Percentiles rank a stretch among this genome's conserved stretches.
These are phyloP conservation scores for Solanum ahanhuiri DNA, from an alignment of 257 asterid species.

Conservation along the genomic window DNA sequence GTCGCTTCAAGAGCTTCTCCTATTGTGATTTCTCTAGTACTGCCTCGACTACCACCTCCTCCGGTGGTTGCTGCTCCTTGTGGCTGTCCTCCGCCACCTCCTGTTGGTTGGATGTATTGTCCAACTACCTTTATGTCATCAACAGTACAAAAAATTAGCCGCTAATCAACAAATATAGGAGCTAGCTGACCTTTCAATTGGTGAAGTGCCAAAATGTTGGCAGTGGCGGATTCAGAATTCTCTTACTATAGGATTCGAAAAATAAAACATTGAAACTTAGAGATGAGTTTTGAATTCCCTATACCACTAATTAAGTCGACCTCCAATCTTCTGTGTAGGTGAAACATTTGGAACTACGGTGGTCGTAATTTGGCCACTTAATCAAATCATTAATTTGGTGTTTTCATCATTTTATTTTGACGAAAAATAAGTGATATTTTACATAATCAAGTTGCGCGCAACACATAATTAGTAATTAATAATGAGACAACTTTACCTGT, in stretches of 20 bases:
- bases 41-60: not conserved
- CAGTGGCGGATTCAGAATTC: no score
- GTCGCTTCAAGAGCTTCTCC: conserved; percentile 77
- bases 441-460: no score
- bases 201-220: no score
- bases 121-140: conserved; percentile 32
- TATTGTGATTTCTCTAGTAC: conserved; percentile 28
- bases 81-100: not conserved
- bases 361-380: no score
- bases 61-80: not conserved
- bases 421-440: not conserved
- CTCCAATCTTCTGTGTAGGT: no score
- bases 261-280: no score
- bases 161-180: not conserved
- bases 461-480: not conserved
- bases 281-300: no score
- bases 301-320: no score
- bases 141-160: not conserved
- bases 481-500: conserved; percentile 17
- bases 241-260: no score
- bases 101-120: conserved; percentile 8
- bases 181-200: not conserved
- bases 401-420: no score
- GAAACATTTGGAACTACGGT: no score
- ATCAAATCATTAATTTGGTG: no score